Evolutionary conservation across 257 asterid genomes (phyloP).

Genomic region (Ilex aquifolium): DNA sequence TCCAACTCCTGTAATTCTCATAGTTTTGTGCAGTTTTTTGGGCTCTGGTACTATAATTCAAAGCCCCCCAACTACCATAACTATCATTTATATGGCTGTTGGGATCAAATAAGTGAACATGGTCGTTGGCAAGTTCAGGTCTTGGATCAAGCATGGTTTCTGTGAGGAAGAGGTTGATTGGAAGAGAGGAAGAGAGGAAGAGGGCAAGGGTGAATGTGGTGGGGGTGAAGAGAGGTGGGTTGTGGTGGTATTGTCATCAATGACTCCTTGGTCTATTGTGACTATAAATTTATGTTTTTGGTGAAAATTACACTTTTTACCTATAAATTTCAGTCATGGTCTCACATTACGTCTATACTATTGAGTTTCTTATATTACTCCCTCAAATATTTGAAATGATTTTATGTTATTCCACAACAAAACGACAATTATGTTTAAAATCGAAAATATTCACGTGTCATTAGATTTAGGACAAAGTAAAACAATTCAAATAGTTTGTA

Average conservation of each 20-base stretch:
- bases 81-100: conserved; percentile 7
- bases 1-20: conserved; percentile 9
- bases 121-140: conserved; percentile 10
- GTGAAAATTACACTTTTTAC: too few relatives aligned
- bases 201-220: conserved; percentile 13
- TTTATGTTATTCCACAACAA: too few relatives aligned
- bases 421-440: too few relatives aligned
- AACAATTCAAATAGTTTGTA: too few relatives aligned
- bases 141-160: conserved; percentile 49
- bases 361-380: too few relatives aligned
- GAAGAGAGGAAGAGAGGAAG: conserved; percentile 4
- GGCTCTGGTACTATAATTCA: conserved; percentile 9
- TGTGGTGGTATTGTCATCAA: neutral
- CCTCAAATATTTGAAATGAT: too few relatives aligned
- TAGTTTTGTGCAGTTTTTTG: conserved; percentile 11
- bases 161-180: conserved; percentile 9
- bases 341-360: too few relatives aligned
- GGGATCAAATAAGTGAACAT: conserved; percentile 7
- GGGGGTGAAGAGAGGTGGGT: conserved; percentile 7
- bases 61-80: conserved; percentile 8
- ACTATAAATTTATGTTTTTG: too few relatives aligned
- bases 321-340: too few relatives aligned
- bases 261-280: neutral
- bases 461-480: too few relatives aligned
- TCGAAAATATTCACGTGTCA: too few relatives aligned